These are phyloP conservation scores for Exophiala aquamarina DNA, from an alignment of 2,329 filamentous ascomycete species.

Conservation along the genomic window DNA sequence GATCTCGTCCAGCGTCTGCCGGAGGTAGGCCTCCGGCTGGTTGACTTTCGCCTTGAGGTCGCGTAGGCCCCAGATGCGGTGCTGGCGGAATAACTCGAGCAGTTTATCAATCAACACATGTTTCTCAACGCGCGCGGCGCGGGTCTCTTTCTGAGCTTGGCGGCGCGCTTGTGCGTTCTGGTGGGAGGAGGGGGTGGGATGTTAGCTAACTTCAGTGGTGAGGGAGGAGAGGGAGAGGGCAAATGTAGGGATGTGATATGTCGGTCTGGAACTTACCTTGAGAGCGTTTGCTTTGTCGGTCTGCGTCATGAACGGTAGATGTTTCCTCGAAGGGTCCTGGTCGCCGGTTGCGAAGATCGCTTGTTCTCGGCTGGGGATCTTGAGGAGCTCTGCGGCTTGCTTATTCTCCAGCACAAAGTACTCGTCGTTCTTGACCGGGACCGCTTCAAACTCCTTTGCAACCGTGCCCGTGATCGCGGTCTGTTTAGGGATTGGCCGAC, in stretches of 20 bases:
- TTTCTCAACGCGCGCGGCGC: constrained; percentile 85
- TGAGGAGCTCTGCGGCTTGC: constrained; percentile 60
- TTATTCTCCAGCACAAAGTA: constrained; percentile 62
- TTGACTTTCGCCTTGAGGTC: constrained; percentile 72
- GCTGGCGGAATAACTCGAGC: constrained; percentile 78
- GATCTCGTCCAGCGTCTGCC: constrained; percentile 67
- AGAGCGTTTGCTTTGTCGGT: constrained; percentile 17
- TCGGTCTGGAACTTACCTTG: constrained; percentile 16
- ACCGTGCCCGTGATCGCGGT: constrained; percentile 73
- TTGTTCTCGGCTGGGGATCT: constrained; percentile 43
- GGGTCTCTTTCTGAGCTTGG: constrained; percentile 65
- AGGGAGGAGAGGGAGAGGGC: too few relatives aligned
- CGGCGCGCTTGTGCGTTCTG: constrained; percentile 33
- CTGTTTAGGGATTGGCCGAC: constrained; percentile 71
- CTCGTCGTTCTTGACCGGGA: constrained; percentile 70
- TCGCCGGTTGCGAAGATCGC: constrained; percentile 17
- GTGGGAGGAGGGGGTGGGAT: constrained; percentile 28
- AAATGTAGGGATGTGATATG: not conserved
- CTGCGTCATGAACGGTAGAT: constrained; percentile 17
- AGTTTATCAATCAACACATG: constrained; percentile 85
- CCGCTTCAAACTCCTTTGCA: constrained; percentile 72
- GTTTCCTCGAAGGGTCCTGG: constrained; percentile 19
- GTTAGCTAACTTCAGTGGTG: too few relatives aligned
- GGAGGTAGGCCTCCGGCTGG: constrained; percentile 92
- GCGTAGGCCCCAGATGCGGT: constrained; percentile 93